Percentiles rank a stretch among this genome's conserved stretches.
Conservation (phyloP, 805 yeast genomes). For the Suhomyces emberorum region DNA sequence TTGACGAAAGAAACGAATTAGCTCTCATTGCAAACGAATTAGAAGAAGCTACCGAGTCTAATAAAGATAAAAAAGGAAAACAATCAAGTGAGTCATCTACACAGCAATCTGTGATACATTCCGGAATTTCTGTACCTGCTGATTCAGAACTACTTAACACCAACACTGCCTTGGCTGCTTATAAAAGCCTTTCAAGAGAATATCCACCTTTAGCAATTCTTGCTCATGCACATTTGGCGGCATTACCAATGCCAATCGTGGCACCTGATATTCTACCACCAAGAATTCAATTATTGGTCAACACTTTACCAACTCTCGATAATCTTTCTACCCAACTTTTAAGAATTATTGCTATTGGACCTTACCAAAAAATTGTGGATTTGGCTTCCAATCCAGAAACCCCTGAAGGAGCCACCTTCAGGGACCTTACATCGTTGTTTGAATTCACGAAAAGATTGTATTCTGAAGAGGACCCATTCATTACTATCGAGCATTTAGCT, state of each 20-base stretch:
- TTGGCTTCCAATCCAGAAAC: conserved; percentile 64
- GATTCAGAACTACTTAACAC: conserved; percentile 41
- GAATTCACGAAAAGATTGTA: conserved; percentile 73
- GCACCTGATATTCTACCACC: conserved; percentile 57
- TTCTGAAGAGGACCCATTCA: conserved; percentile 66
- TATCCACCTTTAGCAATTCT: conserved; percentile 32
- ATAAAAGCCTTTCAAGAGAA: conserved; percentile 39
- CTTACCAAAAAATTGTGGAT: conserved; percentile 72
- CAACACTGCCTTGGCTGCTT: conserved; percentile 39
- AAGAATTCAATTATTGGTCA: conserved; percentile 61
- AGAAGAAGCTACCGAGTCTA: conserved; percentile 28
- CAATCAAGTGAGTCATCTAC: conserved; percentile 2
- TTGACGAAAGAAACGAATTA: conserved; percentile 23
- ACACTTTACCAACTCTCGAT: conserved; percentile 74
- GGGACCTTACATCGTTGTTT: conserved; percentile 68
- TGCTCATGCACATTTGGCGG: conserved; percentile 52
- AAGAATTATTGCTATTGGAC: conserved; percentile 65
- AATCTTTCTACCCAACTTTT: conserved; percentile 79
- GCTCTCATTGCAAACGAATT: conserved; percentile 32
- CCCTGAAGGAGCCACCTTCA: conserved; percentile 63
- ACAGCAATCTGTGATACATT: conserved; percentile 8
- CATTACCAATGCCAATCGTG: conserved; percentile 55
- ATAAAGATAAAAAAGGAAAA: conserved; percentile 5
- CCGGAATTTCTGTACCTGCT: conserved; percentile 30
- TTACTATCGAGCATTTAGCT: conserved; percentile 65